Evolutionary conservation across 345 rosid species (phyloP).

Genomic region (Arabidopsis suecica): DNA sequence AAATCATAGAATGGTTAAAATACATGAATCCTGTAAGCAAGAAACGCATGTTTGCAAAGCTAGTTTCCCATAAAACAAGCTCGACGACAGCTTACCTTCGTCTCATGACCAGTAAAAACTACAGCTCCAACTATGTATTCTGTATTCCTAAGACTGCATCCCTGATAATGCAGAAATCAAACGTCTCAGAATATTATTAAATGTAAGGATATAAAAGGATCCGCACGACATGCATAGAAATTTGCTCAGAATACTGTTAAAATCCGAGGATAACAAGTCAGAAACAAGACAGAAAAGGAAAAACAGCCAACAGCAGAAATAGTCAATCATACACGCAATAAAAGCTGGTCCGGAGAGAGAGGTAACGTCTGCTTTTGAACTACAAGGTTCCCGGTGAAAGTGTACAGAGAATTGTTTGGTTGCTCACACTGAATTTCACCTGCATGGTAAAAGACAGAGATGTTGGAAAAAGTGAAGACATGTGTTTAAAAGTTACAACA

Average conservation of each 20-base stretch:
- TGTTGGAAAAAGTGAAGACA: conserved; percentile 23
- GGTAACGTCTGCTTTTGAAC: conserved; percentile 88
- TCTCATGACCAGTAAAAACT: conserved; percentile 95
- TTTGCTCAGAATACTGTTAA: conserved; percentile 7
- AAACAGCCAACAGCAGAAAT: conserved; percentile 10
- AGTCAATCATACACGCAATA: conserved; percentile 74
- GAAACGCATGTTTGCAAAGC: conserved; percentile 34
- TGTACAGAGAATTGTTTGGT: conserved; percentile 97
- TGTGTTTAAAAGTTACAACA: conserved; percentile 3
- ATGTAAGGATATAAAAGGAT: conserved; percentile 9
- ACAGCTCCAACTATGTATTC: conserved; percentile 87
- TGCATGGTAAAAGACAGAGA: conserved; percentile 50
- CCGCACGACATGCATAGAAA: conserved; percentile 9
- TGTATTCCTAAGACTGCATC: conserved; percentile 99
- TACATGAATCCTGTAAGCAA: conserved; percentile 29
- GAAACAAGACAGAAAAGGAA: conserved; percentile 25
- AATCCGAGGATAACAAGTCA: conserved; percentile 2
- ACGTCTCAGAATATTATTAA: conserved; percentile 29
- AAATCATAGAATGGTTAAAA: conserved; percentile 17
- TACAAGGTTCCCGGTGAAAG: conserved; percentile 95
- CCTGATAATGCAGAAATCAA: conserved; percentile 57
- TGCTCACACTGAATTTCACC: conserved; percentile 99
- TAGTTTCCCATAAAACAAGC: conserved; percentile 29
- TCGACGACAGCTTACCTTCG: conserved; percentile 72
- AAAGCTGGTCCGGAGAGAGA: conserved; percentile 91